A percentile compares a stretch with the other conserved stretches of the same genome.
phyloP scores from a whole-genome alignment of 352 stramenopile species.

The Pilasporangium apinafurcum region DNA sequence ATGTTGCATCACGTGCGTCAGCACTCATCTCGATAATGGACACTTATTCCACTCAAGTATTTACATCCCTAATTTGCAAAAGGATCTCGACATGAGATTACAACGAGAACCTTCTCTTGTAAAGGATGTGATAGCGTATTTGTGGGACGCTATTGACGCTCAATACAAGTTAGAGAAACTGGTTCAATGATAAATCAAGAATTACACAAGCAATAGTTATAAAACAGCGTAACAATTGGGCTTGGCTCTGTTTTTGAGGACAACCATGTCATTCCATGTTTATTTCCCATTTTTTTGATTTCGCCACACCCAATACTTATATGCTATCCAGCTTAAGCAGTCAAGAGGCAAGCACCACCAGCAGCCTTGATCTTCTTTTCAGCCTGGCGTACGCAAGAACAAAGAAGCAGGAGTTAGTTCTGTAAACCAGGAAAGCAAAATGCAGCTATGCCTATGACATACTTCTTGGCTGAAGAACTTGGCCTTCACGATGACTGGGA shows the following conservation, averaged over 20 bases:
- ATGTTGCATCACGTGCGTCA: slow-evolving; percentile 28
- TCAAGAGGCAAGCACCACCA: slow-evolving; percentile 97
- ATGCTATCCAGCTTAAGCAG: slow-evolving; percentile 86
- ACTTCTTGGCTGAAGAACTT: slow-evolving; percentile 98
- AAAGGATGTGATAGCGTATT: not conserved
- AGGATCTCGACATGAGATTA: slow-evolving; percentile 2
- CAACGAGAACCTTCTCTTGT: slow-evolving; percentile 4
- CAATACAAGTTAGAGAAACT: slow-evolving; percentile 1
- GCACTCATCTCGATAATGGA: not conserved
- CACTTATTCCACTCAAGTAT: slow-evolving; percentile 17
- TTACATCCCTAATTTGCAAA: slow-evolving; percentile 18
- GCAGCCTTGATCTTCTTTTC: slow-evolving; percentile 99
- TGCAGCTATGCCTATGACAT: slow-evolving; percentile 9
- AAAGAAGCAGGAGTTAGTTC: not conserved
- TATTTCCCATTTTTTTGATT: slow-evolving; percentile 77
- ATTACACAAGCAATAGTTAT: not conserved
- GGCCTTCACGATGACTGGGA: slow-evolving; percentile 99
- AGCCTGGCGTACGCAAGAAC: slow-evolving; percentile 35
- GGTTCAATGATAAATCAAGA: not conserved
- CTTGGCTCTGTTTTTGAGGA: slow-evolving; percentile 6
- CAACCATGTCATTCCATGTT: slow-evolving; percentile 30
- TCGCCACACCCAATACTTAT: slow-evolving; percentile 63
- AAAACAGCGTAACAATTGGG: too few species aligned
- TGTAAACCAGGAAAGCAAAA: slow-evolving; percentile 4
- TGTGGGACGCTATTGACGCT: slow-evolving; percentile 1